Percentiles rank a stretch among this genome's conserved stretches.
Conservation (phyloP, 2,329 filamentous ascomycete species). For the Exophiala sp. region DNA sequence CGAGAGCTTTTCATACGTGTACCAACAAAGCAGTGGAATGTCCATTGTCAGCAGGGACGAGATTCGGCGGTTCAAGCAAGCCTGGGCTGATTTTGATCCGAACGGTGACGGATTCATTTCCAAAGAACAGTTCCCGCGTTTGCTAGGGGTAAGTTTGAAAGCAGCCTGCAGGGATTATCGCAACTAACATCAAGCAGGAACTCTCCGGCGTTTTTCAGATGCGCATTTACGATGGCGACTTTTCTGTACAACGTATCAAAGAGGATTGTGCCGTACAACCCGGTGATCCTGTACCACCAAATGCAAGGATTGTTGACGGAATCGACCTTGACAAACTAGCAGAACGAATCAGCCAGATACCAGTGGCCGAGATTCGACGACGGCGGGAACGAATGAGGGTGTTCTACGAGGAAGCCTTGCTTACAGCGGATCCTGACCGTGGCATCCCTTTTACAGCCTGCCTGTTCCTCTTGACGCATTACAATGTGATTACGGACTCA, state of each 20-base stretch:
- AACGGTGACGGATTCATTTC: conserved; percentile 86
- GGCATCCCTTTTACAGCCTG: conserved; percentile 91
- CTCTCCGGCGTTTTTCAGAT: conserved; percentile 95
- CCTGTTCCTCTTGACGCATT: conserved; percentile 93
- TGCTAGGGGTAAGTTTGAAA: conserved; percentile 64
- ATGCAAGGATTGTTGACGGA: conserved; percentile 45
- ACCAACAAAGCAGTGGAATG: conserved; percentile 91
- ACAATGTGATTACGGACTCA: conserved; percentile 97
- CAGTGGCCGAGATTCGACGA: conserved; percentile 69
- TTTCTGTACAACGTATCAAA: conserved; percentile 81
- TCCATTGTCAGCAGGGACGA: conserved; percentile 88
- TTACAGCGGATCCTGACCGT: conserved; percentile 81
- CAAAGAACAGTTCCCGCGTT: conserved; percentile 81
- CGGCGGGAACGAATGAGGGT: conserved; percentile 78
- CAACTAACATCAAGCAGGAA: conserved; percentile 49
- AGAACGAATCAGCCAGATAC: conserved; percentile 66
- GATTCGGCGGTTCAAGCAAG: conserved; percentile 94
- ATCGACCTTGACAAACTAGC: conserved; percentile 76
- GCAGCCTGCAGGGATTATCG: conserved; percentile 8
- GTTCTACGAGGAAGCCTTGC: conserved; percentile 97
- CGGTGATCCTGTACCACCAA: conserved; percentile 44
- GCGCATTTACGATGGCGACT: conserved; percentile 89
- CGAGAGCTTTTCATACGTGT: conserved; percentile 99
- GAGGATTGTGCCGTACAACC: conserved; percentile 69
- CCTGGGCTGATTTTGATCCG: conserved; percentile 94